A percentile compares a stretch with the other conserved stretches of the same genome.
Conservation (phyloP, 1,284 basidiomycete genomes). For the Bjerkandera adusta region DNA sequence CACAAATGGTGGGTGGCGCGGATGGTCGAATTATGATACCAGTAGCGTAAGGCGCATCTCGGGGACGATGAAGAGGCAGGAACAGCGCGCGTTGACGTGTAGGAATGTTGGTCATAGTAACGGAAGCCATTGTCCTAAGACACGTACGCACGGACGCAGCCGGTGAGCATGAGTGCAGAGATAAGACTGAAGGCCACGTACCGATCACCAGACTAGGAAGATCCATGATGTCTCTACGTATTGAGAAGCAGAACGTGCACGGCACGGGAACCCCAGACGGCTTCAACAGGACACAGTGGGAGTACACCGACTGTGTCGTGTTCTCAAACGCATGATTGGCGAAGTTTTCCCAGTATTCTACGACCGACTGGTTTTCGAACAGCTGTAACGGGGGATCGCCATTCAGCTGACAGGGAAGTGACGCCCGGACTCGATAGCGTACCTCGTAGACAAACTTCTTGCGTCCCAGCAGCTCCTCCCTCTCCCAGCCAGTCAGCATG, state of each 20-base stretch:
- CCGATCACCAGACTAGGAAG: slow-evolving; percentile 87
- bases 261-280: slow-evolving; percentile 81
- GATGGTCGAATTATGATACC: slow-evolving; percentile 9
- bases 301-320: slow-evolving; percentile 92
- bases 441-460: slow-evolving; percentile 92
- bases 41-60: slow-evolving; percentile 6
- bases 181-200: slow-evolving; percentile 25
- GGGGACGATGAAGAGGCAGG: slow-evolving; percentile 4
- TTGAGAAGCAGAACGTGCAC: slow-evolving; percentile 91
- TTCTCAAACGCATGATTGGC: slow-evolving; percentile 94
- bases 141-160: not conserved
- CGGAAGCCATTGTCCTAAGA: slow-evolving; percentile 76
- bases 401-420: slow-evolving; percentile 8
- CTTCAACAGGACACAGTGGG: slow-evolving; percentile 84
- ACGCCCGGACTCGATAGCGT: slow-evolving; percentile 20
- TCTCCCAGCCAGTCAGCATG: slow-evolving; percentile 87
- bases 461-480: slow-evolving; percentile 77
- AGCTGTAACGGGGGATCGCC: slow-evolving; percentile 60
- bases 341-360: slow-evolving; percentile 96
- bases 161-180: not conserved
- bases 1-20: slow-evolving; percentile 2
- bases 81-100: no score
- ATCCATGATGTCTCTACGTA: slow-evolving; percentile 87
- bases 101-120: slow-evolving; percentile 44
- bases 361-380: slow-evolving; percentile 87